Percentiles rank a stretch among this genome's conserved stretches.
Conservation (phyloP, 108 stramenopile species). For the Fragilaria radians region DNA sequence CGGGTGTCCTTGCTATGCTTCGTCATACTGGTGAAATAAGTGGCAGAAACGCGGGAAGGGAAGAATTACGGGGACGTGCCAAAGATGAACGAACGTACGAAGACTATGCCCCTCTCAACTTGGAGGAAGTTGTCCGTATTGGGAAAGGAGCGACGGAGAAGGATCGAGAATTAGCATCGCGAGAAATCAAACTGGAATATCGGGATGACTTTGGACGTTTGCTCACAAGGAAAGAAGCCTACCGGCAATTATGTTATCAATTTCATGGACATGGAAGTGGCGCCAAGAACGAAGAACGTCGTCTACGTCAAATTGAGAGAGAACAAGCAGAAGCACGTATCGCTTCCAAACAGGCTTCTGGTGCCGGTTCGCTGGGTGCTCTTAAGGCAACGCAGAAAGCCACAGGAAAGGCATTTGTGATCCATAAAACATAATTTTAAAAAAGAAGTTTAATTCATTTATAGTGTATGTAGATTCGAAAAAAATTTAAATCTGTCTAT, state of each 20-base stretch:
- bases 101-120: slow-evolving; percentile 71
- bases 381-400: slow-evolving; percentile 85
- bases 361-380: slow-evolving; percentile 73
- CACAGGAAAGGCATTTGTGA: slow-evolving; percentile 87
- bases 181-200: slow-evolving; percentile 93
- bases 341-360: slow-evolving; percentile 40
- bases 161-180: slow-evolving; percentile 69
- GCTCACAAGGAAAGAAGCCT: slow-evolving; percentile 93
- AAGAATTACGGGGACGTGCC: slow-evolving; percentile 81
- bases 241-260: slow-evolving; percentile 92
- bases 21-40: slow-evolving; percentile 80
- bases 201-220: slow-evolving; percentile 91
- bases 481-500: no score
- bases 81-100: slow-evolving; percentile 88
- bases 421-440: slow-evolving; percentile 72
- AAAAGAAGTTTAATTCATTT: no score
- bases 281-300: slow-evolving; percentile 92
- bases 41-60: slow-evolving; percentile 44
- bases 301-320: slow-evolving; percentile 65
- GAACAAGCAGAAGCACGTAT: slow-evolving; percentile 61
- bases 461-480: no score
- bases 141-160: slow-evolving; percentile 60
- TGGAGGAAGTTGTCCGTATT: slow-evolving; percentile 71
- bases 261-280: slow-evolving; percentile 96
- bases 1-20: slow-evolving; percentile 69